These are phyloP conservation scores for Zopfia rhizophila DNA, from an alignment of 2,329 filamentous ascomycete genomes.

Conservation along the genomic window DNA sequence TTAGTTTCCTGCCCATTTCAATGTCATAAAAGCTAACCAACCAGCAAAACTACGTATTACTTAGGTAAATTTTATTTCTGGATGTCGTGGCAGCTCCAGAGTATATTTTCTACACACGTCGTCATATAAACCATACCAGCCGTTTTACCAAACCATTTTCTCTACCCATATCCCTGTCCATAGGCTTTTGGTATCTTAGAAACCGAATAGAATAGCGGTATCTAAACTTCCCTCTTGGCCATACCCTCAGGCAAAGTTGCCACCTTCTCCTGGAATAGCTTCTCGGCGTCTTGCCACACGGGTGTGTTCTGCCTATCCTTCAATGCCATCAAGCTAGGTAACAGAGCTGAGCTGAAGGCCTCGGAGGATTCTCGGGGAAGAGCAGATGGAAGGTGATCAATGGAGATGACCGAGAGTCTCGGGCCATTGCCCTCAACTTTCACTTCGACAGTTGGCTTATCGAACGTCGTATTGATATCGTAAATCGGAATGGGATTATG, in stretches of 20 bases:
- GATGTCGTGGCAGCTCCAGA: too few species aligned
- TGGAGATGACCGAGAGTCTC: slow-evolving; percentile 79
- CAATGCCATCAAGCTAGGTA: slow-evolving; percentile 80
- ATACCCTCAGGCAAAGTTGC: slow-evolving; percentile 68
- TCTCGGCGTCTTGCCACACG: slow-evolving; percentile 88
- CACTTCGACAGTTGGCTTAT: slow-evolving; percentile 84
- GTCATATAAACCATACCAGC: too few species aligned
- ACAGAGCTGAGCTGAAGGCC: slow-evolving; percentile 80
- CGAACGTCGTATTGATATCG: slow-evolving; percentile 84
- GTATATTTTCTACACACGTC: too few species aligned
- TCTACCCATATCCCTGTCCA: too few species aligned
- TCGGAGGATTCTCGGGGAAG: slow-evolving; percentile 88
- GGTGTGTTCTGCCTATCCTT: slow-evolving; percentile 77
- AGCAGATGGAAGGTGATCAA: slow-evolving; percentile 64
- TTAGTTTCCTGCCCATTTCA: too few species aligned
- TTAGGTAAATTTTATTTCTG: too few species aligned
- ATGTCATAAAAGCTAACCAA: too few species aligned
- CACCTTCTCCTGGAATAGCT: slow-evolving; percentile 86
- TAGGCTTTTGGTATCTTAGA: too few species aligned
- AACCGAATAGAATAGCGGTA: too few species aligned
- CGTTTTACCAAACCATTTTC: too few species aligned
- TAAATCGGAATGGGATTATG: slow-evolving; percentile 84
- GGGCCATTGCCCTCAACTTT: slow-evolving; percentile 67
- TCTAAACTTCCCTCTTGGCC: slow-evolving; percentile 53
- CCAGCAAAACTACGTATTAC: too few species aligned